A percentile compares a stretch with the other conserved stretches of the same genome.
Evolutionary conservation across 2,329 filamentous ascomycete genomes (phyloP).

Genomic region (Trichoderma koningii): DNA sequence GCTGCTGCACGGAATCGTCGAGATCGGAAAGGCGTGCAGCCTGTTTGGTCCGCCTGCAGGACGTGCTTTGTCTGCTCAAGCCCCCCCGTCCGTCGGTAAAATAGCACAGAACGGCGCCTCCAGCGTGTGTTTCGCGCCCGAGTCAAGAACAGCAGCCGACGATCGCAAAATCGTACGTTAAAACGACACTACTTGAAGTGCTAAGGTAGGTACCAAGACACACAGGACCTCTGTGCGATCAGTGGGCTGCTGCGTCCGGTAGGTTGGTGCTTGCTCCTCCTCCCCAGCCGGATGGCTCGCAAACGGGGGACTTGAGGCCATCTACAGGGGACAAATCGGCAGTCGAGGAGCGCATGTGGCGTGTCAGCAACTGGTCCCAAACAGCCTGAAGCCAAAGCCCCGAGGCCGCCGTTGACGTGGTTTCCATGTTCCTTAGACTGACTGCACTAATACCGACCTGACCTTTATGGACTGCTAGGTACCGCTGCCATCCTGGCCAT

Average conservation of each 20-base stretch:
- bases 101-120: constrained; percentile 4
- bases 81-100: not conserved
- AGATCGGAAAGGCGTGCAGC: constrained; percentile 19
- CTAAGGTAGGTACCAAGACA: not conserved
- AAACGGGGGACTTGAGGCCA: not conserved
- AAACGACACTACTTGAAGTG: constrained; percentile 3
- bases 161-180: constrained; percentile 13
- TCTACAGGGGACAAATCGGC: constrained; percentile 2
- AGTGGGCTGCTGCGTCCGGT: not conserved
- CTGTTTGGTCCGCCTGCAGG: constrained; percentile 21
- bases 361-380: not conserved
- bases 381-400: not conserved
- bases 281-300: not conserved
- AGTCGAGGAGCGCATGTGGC: constrained; percentile 2
- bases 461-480: too few relatives aligned
- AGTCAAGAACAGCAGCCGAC: constrained; percentile 14
- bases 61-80: not conserved
- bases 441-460: not conserved
- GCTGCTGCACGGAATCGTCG: constrained; percentile 2
- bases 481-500: not conserved
- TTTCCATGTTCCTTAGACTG: too few relatives aligned
- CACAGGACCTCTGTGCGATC: not conserved
- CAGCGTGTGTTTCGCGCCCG: not conserved
- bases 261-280: too few relatives aligned
- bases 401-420: constrained; percentile 5